phyloP scores from a whole-genome alignment of 2,329 filamentous ascomycete species.

The Apiospora saccharicola region DNA sequence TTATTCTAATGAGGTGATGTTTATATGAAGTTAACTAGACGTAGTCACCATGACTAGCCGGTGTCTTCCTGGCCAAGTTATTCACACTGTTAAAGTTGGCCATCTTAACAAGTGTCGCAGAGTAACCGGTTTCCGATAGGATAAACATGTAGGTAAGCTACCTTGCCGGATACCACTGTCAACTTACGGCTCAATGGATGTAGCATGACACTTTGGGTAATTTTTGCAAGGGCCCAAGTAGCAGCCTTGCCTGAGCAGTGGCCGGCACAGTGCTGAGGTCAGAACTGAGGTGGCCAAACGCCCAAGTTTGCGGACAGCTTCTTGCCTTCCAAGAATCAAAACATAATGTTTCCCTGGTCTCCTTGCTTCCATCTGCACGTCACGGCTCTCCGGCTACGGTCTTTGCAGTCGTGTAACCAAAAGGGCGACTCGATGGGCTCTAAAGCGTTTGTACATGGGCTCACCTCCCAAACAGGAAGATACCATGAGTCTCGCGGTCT shows the following conservation, averaged over 20 bases:
- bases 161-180: neutral
- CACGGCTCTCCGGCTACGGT: neutral
- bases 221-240: too few species aligned
- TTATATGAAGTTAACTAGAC: too few species aligned
- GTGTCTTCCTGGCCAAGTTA: too few species aligned
- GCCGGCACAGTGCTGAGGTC: neutral
- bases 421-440: neutral
- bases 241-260: neutral
- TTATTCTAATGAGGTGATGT: too few species aligned
- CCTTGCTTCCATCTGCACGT: conserved; percentile 14
- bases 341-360: neutral
- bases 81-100: too few species aligned
- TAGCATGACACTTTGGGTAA: neutral
- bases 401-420: conserved; percentile 6
- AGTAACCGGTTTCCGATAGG: too few species aligned
- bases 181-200: neutral
- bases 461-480: neutral
- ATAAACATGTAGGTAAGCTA: neutral
- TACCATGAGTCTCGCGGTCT: neutral
- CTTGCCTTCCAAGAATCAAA: neutral
- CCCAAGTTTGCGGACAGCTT: neutral
- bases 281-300: neutral
- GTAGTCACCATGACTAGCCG: too few species aligned
- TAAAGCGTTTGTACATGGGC: neutral
- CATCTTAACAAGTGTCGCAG: too few species aligned